A percentile compares a stretch with the other conserved stretches of the same genome.
phyloP scores from a whole-genome alignment of 78 protist genomes.

The Protostelium mycophagum region DNA sequence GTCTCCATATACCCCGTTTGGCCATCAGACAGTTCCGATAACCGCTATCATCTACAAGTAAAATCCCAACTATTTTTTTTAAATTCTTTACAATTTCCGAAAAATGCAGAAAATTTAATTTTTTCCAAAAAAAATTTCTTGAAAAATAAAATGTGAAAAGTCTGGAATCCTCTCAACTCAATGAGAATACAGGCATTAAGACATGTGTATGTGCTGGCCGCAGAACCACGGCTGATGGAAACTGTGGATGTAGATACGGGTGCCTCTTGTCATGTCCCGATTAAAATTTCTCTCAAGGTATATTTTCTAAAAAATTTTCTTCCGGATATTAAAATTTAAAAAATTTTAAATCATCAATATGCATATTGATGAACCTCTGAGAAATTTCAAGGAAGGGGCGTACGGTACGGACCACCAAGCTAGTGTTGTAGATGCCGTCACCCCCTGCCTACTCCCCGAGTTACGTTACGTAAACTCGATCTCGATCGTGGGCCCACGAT shows the following conservation, averaged over 20 bases:
- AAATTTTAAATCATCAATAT: no score
- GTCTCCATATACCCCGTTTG: constrained; percentile 69
- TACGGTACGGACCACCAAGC: background rate
- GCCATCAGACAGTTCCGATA: constrained; percentile 59
- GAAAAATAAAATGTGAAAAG: no score
- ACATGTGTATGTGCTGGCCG: constrained; percentile 81
- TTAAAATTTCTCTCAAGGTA: no score
- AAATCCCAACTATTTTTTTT: no score
- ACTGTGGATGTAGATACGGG: constrained; percentile 68
- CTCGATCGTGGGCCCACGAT: constrained; percentile 28
- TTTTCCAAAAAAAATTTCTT: no score
- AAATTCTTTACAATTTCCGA: no score
- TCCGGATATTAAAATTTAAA: no score
- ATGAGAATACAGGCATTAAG: no score
- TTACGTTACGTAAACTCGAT: constrained; percentile 18
- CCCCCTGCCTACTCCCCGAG: constrained; percentile 59
- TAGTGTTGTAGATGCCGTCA: background rate
- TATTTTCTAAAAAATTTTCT: no score
- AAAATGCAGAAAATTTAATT: no score
- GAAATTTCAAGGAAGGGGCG: background rate
- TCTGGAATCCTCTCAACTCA: no score
- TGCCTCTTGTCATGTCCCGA: constrained; percentile 45
- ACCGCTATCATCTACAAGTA: constrained; percentile 80
- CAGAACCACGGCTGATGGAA: constrained; percentile 67
- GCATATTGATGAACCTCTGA: no score